phyloP scores from a whole-genome alignment of 1,284 basidiomycete species.

The Marasmius tenuissimus region DNA sequence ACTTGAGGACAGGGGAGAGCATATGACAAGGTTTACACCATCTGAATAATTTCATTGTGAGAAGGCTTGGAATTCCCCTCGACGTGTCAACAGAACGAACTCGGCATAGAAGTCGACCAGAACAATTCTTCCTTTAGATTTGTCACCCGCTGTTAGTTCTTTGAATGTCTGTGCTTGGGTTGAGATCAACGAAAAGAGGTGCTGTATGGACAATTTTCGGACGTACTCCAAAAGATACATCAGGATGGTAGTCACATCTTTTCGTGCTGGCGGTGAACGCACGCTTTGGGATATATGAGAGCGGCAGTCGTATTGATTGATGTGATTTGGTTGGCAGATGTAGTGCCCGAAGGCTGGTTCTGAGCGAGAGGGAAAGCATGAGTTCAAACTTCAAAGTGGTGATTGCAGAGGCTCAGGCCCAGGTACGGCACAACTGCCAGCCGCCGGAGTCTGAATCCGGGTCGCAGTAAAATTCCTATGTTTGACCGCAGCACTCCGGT shows the following conservation, averaged over 20 bases:
- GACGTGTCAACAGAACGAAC: conserved; percentile 38
- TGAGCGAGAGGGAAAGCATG: neutral
- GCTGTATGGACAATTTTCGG: no score
- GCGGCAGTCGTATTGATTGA: neutral
- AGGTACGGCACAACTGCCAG: no score
- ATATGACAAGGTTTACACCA: conserved; percentile 76
- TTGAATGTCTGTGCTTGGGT: conserved; percentile 41
- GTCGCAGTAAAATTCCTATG: no score
- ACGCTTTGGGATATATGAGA: neutral
- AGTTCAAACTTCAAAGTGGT: no score
- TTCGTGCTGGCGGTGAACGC: neutral
- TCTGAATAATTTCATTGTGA: conserved; percentile 34
- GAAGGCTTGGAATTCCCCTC: neutral
- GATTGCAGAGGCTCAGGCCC: no score
- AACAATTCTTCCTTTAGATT: conserved; percentile 50
- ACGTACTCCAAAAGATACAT: neutral
- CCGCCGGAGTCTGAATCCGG: no score
- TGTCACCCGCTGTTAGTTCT: conserved; percentile 35
- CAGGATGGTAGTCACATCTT: neutral
- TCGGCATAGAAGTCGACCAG: conserved; percentile 79
- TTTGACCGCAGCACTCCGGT: no score
- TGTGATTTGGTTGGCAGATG: neutral
- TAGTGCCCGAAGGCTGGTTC: neutral
- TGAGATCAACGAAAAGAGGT: neutral
- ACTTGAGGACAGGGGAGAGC: conserved; percentile 65